Evolutionary conservation across 768 basidiomycete species (phyloP).

Genomic region (Harrya chromipes): DNA sequence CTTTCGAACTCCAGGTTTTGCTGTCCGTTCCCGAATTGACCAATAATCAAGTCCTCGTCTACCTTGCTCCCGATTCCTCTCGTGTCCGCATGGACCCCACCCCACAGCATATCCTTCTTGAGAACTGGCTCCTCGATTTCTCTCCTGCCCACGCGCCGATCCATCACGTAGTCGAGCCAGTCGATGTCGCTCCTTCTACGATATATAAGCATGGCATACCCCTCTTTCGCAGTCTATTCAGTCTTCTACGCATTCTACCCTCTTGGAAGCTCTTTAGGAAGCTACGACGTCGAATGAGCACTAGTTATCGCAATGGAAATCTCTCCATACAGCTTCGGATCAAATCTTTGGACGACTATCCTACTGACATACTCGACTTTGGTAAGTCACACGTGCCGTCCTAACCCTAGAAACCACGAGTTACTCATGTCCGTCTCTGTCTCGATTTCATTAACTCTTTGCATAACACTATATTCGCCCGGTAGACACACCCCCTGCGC

Average conservation of each 20-base stretch:
- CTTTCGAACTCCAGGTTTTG: constrained; percentile 67
- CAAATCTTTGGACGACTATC: constrained; percentile 32
- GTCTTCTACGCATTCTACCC: constrained; percentile 69
- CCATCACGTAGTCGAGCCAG: constrained; percentile 23
- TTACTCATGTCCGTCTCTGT: constrained; percentile 30
- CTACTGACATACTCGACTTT: constrained; percentile 33
- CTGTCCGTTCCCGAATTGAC: constrained; percentile 66
- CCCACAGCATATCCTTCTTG: constrained; percentile 67
- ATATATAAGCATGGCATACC: constrained; percentile 86
- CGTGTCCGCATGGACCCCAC: constrained; percentile 67
- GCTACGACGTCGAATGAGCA: constrained; percentile 42
- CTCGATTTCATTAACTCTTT: constrained; percentile 2
- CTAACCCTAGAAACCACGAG: constrained; percentile 29
- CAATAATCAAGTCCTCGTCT: constrained; percentile 70
- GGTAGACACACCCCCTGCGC: constrained; percentile 40
- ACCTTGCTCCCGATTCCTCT: constrained; percentile 54
- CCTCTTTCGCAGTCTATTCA: constrained; percentile 71
- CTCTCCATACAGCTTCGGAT: constrained; percentile 50
- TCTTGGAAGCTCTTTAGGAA: constrained; percentile 72
- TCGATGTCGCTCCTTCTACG: constrained; percentile 64
- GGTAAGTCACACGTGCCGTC: constrained; percentile 33
- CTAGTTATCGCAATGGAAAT: constrained; percentile 38
- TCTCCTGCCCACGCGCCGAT: constrained; percentile 19
- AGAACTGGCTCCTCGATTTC: constrained; percentile 63
- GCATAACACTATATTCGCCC: constrained; percentile 8